A percentile compares a stretch with the other conserved stretches of the same genome.
phyloP scores from a whole-genome alignment of 768 basidiomycete species.

The Termitomyces sp. region DNA sequence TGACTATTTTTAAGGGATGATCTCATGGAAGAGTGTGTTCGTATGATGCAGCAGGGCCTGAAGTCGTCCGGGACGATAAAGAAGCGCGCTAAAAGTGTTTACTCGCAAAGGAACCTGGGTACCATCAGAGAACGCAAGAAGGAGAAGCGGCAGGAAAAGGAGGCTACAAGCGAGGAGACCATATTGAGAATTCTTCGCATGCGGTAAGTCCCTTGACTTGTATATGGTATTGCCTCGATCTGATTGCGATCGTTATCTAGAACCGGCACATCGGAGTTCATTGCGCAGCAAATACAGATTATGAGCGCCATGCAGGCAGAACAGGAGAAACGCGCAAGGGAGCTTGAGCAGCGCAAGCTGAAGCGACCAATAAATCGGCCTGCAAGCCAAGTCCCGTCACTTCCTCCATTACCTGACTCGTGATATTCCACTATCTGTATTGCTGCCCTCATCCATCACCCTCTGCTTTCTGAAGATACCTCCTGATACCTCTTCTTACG shows the following conservation, averaged over 20 bases:
- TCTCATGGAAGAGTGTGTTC: slow-evolving; percentile 92
- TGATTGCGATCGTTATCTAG: slow-evolving; percentile 30
- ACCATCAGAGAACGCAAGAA: slow-evolving; percentile 93
- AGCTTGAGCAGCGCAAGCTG: slow-evolving; percentile 51
- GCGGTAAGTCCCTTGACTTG: slow-evolving; percentile 52
- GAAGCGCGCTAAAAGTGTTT: slow-evolving; percentile 91
- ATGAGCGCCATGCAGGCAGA: slow-evolving; percentile 80
- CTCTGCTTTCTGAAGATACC: slow-evolving; percentile 10
- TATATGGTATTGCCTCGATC: neutral
- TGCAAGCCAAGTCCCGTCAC: slow-evolving; percentile 27
- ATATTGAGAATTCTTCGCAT: slow-evolving; percentile 94
- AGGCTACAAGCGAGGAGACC: slow-evolving; percentile 77
- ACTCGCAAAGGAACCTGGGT: slow-evolving; percentile 88
- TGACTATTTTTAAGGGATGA: slow-evolving; percentile 50
- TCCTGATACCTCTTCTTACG: slow-evolving; percentile 1
- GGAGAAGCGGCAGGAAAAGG: slow-evolving; percentile 82
- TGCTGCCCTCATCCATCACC: neutral
- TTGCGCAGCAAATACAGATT: slow-evolving; percentile 81
- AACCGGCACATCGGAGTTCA: slow-evolving; percentile 79
- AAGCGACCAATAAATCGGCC: slow-evolving; percentile 40
- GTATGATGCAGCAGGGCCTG: slow-evolving; percentile 88
- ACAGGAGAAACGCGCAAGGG: slow-evolving; percentile 67
- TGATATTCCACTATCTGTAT: slow-evolving; percentile 1
- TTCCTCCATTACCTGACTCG: slow-evolving; percentile 31
- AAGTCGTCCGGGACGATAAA: slow-evolving; percentile 70